phyloP scores from a whole-genome alignment of 1,139 yeast species.

The Blastobotrys illinoisensis region DNA sequence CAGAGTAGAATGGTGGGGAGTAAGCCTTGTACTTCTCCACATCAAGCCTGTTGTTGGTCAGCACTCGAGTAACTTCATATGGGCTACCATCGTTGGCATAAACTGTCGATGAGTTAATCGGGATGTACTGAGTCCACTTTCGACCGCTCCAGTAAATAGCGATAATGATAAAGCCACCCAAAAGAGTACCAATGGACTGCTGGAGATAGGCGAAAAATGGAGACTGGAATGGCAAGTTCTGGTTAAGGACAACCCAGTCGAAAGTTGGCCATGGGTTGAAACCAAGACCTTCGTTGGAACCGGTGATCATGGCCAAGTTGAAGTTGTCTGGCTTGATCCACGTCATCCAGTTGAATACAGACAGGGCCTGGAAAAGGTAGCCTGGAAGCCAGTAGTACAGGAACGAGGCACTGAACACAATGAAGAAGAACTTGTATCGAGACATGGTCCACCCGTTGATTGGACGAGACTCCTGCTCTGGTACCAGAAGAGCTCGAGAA shows the following conservation, averaged over 20 bases:
- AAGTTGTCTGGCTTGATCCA: constrained; percentile 58
- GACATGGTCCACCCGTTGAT: constrained; percentile 48
- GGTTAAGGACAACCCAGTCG: constrained; percentile 45
- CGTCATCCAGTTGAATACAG: constrained; percentile 58
- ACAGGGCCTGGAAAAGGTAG: constrained; percentile 45
- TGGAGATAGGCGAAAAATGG: constrained; percentile 47
- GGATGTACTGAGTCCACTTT: constrained; percentile 46
- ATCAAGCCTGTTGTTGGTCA: constrained; percentile 33
- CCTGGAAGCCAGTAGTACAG: constrained; percentile 57
- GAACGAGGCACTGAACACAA: constrained; percentile 39
- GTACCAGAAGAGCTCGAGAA: constrained; percentile 47
- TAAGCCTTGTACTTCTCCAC: constrained; percentile 30
- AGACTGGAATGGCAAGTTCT: constrained; percentile 28
- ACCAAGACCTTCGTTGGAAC: constrained; percentile 54
- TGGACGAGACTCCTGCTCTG: constrained; percentile 24
- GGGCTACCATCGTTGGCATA: constrained; percentile 45
- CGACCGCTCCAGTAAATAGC: constrained; percentile 48
- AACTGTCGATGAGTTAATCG: constrained; percentile 47
- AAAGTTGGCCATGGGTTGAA: constrained; percentile 50
- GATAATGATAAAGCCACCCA: constrained; percentile 40
- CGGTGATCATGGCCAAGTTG: constrained; percentile 51
- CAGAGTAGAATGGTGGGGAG: constrained; percentile 45
- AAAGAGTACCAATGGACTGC: constrained; percentile 38
- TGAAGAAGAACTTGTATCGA: constrained; percentile 44
- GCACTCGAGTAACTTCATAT: constrained; percentile 41